A percentile compares a stretch with the other conserved stretches of the same genome.
phyloP scores from a whole-genome alignment of 371 early-diverging fungal genomes.

The Circinella minor region DNA sequence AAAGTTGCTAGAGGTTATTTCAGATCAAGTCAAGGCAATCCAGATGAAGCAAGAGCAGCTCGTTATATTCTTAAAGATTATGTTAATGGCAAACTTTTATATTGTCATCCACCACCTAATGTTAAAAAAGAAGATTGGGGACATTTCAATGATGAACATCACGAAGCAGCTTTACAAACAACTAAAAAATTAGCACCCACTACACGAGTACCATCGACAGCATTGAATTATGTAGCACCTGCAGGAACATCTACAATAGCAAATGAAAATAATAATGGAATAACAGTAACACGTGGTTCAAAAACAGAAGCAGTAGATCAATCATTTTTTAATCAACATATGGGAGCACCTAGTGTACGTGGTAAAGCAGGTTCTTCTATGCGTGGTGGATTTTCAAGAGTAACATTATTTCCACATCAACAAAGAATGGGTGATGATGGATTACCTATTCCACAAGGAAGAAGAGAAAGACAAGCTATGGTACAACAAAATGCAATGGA shows the following conservation, averaged over 20 bases:
- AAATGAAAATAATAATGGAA: conserved; percentile 12
- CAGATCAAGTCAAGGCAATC: conserved; percentile 92
- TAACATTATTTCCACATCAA: conserved; percentile 68
- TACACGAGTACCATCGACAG: conserved; percentile 54
- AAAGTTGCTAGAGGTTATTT: conserved; percentile 92
- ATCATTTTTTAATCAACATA: conserved; percentile 65
- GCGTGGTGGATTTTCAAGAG: conserved; percentile 56
- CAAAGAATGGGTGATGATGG: conserved; percentile 55
- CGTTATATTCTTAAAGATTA: conserved; percentile 96
- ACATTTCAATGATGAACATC: conserved; percentile 81
- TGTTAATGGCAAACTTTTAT: conserved; percentile 90
- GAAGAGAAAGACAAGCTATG: conserved; percentile 52
- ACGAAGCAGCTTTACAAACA: conserved; percentile 62
- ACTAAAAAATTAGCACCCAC: conserved; percentile 59
- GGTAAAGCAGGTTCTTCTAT: conserved; percentile 49
- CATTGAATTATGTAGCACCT: conserved; percentile 63
- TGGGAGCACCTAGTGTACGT: conserved; percentile 52
- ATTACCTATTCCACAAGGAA: conserved; percentile 38
- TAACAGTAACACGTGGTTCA: conserved; percentile 39
- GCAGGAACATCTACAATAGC: conserved; percentile 20
- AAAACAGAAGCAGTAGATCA: conserved; percentile 68
- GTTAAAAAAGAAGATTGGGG: conserved; percentile 30
- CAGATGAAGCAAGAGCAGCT: conserved; percentile 97
- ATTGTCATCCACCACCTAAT: conserved; percentile 84
- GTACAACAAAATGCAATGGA: conserved; percentile 46